Conservation (phyloP, 805 yeast species). For the Suhomyces kilbournensis region DNA sequence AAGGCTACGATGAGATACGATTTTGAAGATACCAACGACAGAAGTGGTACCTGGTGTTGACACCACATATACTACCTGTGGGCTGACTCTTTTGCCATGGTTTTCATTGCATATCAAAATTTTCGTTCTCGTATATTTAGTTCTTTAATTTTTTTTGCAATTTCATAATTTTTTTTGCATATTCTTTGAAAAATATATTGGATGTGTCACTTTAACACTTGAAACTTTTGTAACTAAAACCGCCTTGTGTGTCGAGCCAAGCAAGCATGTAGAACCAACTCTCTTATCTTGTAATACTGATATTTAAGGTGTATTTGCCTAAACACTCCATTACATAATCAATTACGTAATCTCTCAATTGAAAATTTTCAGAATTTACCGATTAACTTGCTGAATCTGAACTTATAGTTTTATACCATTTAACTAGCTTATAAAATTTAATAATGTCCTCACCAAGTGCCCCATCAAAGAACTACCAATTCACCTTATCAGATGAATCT, state of each 20-base stretch:
- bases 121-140: background rate
- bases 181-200: background rate
- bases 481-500: constrained; percentile 44
- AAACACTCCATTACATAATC: background rate
- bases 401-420: background rate
- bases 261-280: background rate
- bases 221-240: background rate
- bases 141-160: background rate
- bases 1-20: background rate
- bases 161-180: background rate
- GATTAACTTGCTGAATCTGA: background rate
- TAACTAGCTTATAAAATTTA: background rate
- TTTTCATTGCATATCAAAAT: background rate
- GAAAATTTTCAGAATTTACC: constrained; percentile 2
- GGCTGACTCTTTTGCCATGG: background rate
- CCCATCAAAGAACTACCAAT: constrained; percentile 18
- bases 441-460: constrained; percentile 11
- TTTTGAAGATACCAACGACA: background rate
- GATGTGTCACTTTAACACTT: background rate
- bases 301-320: background rate
- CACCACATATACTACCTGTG: background rate
- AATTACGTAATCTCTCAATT: background rate
- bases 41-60: background rate
- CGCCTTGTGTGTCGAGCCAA: background rate
- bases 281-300: no score